A percentile compares a stretch with the other conserved stretches of the same genome.
Conservation (phyloP, 352 stramenopile species). For the Phytophthora ohioensis region DNA sequence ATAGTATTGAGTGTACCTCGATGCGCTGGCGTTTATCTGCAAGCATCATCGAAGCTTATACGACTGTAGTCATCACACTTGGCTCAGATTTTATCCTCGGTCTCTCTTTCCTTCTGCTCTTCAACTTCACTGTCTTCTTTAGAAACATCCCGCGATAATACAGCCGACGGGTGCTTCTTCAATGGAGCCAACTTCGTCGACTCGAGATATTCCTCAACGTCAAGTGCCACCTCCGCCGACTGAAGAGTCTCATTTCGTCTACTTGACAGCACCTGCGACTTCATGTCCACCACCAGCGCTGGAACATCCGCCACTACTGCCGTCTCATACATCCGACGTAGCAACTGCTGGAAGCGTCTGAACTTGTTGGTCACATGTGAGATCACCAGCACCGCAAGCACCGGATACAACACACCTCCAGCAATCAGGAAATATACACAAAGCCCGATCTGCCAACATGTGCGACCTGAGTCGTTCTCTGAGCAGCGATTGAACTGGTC, state of each 20-base stretch:
- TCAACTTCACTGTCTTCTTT: conserved; percentile 52
- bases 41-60: background rate
- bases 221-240: conserved; percentile 47
- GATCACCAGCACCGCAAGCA: conserved; percentile 71
- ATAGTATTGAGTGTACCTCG: conserved; percentile 22
- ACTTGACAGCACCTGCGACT: conserved; percentile 35
- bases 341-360: conserved; percentile 51
- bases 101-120: conserved; percentile 44
- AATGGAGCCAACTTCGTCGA: conserved; percentile 47
- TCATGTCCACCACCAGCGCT: conserved; percentile 47
- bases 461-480: conserved; percentile 60
- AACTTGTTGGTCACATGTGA: conserved; percentile 74
- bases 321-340: conserved; percentile 61
- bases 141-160: conserved; percentile 40
- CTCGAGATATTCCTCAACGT: conserved; percentile 44
- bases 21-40: background rate
- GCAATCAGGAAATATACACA: conserved; percentile 68
- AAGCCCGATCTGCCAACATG: conserved; percentile 76
- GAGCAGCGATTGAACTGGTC: conserved; percentile 81
- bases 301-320: conserved; percentile 61
- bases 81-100: conserved; percentile 9
- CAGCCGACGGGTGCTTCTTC: conserved; percentile 53
- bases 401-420: conserved; percentile 62
- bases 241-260: conserved; percentile 40
- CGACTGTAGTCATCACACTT: background rate